Evolutionary conservation across 75 land plant genomes (phyloP), one percentile per base, ranked within the genome.

Genomic region (Selaginella moellendorffii): DNA sequence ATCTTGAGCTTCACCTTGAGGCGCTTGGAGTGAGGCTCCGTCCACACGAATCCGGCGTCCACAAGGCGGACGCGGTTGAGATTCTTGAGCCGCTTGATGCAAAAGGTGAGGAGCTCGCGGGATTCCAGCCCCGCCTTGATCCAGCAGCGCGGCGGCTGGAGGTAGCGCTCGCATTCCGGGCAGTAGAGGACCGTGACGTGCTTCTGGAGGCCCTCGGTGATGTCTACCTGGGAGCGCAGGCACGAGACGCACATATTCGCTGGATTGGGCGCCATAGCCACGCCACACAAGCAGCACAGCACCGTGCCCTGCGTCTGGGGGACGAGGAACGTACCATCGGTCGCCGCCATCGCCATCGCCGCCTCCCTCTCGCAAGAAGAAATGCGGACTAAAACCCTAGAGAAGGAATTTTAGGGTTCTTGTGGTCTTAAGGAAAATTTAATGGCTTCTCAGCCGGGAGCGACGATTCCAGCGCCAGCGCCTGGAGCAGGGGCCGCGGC

Each of bases 161-260:
- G 70, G 31, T 80, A 85, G 9, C 69, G 24, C 0, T 27, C 30
- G 65, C 85, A 85, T 19, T 85, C 85, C 25, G 89, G 83, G 59
- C 85, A 85, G 36, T 69, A 63, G 5, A 74, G 26, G 30, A 85
- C 30, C 10, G 69, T 76, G 29, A 78, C 83, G 0, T 68, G 69
- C 68, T 74, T 83, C 66, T 80, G 81, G 26, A 85, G 61, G 24
- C 83, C 90, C 54, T 80, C 86, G 10, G 90, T 86, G 66, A 86
- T 86, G 64, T 86, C 87, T 26, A 81, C 82, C 29, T 79, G 81
- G 28, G 82, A 76, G 2, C 84, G 71, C 63, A 86, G 66, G 64
- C 90, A 86, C 0, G 74, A 63, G 0, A 78, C 87, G 65, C 90
- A 86, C 84, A 86, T 86, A 64, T 86, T 86, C 17, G 84, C 90